Evolutionary conservation across 257 asterid species (phyloP).

Genomic region (Scutellaria barbata): DNA sequence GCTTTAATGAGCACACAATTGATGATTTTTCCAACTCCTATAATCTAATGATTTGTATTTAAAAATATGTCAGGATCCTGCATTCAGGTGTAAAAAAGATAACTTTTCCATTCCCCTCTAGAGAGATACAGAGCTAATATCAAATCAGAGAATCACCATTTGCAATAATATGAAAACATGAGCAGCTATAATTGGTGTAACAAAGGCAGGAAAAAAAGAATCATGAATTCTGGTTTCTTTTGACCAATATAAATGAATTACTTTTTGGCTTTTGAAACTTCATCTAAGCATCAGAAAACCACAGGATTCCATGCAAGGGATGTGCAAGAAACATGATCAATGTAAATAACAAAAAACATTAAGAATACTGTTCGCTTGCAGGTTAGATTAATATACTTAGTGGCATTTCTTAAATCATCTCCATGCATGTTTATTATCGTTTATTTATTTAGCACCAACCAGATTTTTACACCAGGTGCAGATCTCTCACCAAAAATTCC

Average conservation of each 20-base stretch:
- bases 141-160: constrained; percentile 6
- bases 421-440: constrained; percentile 21
- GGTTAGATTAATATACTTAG: background rate
- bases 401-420: constrained; percentile 20
- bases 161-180: background rate
- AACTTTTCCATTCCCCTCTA: background rate
- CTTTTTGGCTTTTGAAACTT: constrained; percentile 6
- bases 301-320: background rate
- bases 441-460: background rate
- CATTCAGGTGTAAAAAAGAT: background rate
- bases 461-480: background rate
- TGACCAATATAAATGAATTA: background rate
- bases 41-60: background rate
- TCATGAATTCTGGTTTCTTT: background rate
- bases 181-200: constrained; percentile 4
- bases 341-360: background rate
- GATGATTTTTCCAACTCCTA: constrained; percentile 4
- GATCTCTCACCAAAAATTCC: constrained; percentile 1
- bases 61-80: constrained; percentile 4
- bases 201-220: constrained; percentile 1
- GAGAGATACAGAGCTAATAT: constrained; percentile 18
- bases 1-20: constrained; percentile 31
- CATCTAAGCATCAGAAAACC: background rate
- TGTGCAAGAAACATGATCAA: background rate
- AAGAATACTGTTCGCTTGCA: background rate